Evolutionary conservation across 2,329 filamentous ascomycete species (phyloP), one percentile per base, ranked within the genome.

Genomic region (Neocucurbitaria cava): DNA sequence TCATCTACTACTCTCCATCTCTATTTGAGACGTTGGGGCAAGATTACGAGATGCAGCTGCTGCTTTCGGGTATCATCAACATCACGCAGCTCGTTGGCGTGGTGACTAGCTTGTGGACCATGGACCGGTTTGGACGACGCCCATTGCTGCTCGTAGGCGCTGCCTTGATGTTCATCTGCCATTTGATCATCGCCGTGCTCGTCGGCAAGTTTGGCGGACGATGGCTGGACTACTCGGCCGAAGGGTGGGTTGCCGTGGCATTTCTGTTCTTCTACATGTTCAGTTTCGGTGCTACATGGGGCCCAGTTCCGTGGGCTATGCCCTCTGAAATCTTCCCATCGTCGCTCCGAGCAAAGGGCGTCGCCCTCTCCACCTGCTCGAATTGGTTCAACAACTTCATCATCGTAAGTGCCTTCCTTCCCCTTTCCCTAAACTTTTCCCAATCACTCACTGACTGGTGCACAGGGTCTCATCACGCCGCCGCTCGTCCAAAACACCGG

Each of bases 301-400:
- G 82, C 0, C 81, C 82, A 2, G 77, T 84, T 0, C 78, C 76
- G 1, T 83, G 78, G 81, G 78, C 75, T 3, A 70, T 82, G 69
- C 71, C 74, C 0, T 78, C 81, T 26, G 85, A 91, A 56, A 85
- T 91, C n/a, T 89, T 89, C 39, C 85, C 85, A 0, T 82, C 81
- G 1, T 81, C 79, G 0, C 74, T 85, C 0, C 79, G 87, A 6
- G 86, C 87, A 2, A 90, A 89, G 68, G 88, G 88, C 30, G 86
- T 88, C 0, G 86, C 86, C 1, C 76, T 89, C 2, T 85, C 85
- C 0, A 88, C 86, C 0, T 85, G 82, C 54, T 82, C 82, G 5
- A 88, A 87, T 73, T 90, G 88, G 77, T 72, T 87, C 2, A 85
- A 83, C 68, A 87, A 88, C 68, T 88, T 88, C 58, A 82, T 86